A percentile compares a stretch with the other conserved stretches of the same genome.
Conservation (phyloP, 441 rosid genomes). For the Eutrema salsugineum region DNA sequence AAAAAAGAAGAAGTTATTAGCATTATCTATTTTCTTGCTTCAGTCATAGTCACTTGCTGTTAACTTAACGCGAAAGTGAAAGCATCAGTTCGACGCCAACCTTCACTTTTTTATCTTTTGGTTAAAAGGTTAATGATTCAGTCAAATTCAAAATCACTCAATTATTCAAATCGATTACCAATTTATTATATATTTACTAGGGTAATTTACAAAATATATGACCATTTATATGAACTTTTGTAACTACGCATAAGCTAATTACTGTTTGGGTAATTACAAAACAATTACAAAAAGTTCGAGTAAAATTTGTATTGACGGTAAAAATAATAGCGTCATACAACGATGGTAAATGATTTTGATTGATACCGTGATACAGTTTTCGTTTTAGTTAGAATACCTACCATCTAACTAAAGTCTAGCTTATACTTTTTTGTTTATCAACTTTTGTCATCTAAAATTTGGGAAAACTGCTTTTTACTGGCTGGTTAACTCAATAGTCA, state of each 20-base stretch:
- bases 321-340: background rate
- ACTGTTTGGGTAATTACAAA: no score
- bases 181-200: background rate
- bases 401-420: background rate
- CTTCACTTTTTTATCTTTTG: background rate
- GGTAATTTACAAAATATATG: background rate
- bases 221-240: background rate
- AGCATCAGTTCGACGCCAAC: slow-evolving; percentile 21
- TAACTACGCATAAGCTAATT: no score
- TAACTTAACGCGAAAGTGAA: slow-evolving; percentile 19
- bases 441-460: no score
- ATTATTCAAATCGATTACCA: background rate
- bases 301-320: background rate
- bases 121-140: background rate
- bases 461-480: no score
- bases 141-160: background rate
- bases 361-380: background rate
- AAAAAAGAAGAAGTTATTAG: background rate
- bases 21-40: background rate
- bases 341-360: no score
- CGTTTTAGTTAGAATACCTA: background rate
- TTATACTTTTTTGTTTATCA: no score
- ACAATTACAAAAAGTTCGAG: no score
- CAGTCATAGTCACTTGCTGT: slow-evolving; percentile 10
- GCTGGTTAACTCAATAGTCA: no score